Evolutionary conservation across 305 asterid genomes (phyloP).

Genomic region (Fraxinus paxiana): DNA sequence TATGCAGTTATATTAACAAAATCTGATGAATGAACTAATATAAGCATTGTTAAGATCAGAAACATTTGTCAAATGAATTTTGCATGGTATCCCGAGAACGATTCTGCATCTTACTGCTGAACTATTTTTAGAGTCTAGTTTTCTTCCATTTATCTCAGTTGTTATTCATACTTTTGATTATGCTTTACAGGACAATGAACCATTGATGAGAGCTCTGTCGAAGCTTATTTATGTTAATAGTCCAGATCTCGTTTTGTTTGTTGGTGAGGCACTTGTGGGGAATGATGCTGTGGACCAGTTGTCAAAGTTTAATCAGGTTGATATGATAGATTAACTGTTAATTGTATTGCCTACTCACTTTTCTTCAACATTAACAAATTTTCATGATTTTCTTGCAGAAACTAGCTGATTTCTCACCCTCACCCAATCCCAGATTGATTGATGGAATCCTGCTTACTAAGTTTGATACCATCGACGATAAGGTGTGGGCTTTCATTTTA

Average conservation of each 20-base stretch:
- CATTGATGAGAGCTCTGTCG: constrained; percentile 91
- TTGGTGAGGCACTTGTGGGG: constrained; percentile 98
- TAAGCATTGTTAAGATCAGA: background rate
- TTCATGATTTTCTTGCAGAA: constrained; percentile 47
- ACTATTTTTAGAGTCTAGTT: background rate
- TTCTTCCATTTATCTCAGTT: background rate
- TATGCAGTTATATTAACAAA: constrained; percentile 1
- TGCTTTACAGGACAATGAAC: constrained; percentile 79
- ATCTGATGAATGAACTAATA: background rate
- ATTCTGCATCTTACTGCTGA: background rate
- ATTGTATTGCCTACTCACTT: background rate
- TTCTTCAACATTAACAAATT: background rate
- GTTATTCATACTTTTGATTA: constrained; percentile 4
- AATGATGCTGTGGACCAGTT: constrained; percentile 93
- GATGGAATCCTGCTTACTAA: constrained; percentile 92
- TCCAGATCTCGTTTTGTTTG: constrained; percentile 85
- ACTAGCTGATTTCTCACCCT: constrained; percentile 82
- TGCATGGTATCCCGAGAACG: background rate
- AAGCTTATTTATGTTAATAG: constrained; percentile 79
- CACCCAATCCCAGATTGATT: constrained; percentile 74
- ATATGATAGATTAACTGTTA: no score
- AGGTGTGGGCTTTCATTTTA: constrained; percentile 39
- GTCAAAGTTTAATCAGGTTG: constrained; percentile 87
- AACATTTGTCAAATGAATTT: background rate
- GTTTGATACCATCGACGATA: constrained; percentile 95